Evolutionary conservation across 2,329 filamentous ascomycete genomes (phyloP).

Genomic region (Phoma sp.): DNA sequence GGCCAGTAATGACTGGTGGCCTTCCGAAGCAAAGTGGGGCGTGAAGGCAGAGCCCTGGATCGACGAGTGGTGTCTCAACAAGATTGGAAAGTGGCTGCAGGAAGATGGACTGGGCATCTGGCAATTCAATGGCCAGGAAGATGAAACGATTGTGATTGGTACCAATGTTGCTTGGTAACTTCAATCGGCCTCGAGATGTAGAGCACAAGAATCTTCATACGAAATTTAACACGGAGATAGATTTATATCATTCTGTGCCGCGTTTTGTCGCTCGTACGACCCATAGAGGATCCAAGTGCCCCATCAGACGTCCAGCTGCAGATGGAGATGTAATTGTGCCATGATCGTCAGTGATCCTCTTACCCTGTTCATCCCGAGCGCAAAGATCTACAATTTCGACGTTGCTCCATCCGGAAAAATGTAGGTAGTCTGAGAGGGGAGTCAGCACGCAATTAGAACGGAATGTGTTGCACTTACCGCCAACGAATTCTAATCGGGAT

Average conservation of each 20-base stretch:
- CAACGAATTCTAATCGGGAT: slow-evolving; percentile 57
- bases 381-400: slow-evolving; percentile 61
- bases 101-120: neutral
- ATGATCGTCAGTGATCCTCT: slow-evolving; percentile 30
- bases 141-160: no score
- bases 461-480: slow-evolving; percentile 32
- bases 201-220: neutral
- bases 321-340: slow-evolving; percentile 22
- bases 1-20: slow-evolving; percentile 3
- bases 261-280: slow-evolving; percentile 32
- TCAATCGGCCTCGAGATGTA: neutral
- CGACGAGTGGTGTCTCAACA: slow-evolving; percentile 6
- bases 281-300: slow-evolving; percentile 37
- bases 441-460: neutral
- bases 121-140: neutral
- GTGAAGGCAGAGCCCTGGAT: neutral
- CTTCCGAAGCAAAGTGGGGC: neutral
- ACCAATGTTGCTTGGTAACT: no score
- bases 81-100: slow-evolving; percentile 4
- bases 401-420: slow-evolving; percentile 58
- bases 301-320: slow-evolving; percentile 13
- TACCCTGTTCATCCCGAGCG: slow-evolving; percentile 42
- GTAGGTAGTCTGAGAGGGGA: slow-evolving; percentile 50
- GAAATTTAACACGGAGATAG: no score
- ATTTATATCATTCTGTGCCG: neutral